A percentile compares a stretch with the other conserved stretches of the same genome.
phyloP scores from a whole-genome alignment of 192 early-diverging fungal genomes.

The Jimgerdemannia lactiflua region DNA sequence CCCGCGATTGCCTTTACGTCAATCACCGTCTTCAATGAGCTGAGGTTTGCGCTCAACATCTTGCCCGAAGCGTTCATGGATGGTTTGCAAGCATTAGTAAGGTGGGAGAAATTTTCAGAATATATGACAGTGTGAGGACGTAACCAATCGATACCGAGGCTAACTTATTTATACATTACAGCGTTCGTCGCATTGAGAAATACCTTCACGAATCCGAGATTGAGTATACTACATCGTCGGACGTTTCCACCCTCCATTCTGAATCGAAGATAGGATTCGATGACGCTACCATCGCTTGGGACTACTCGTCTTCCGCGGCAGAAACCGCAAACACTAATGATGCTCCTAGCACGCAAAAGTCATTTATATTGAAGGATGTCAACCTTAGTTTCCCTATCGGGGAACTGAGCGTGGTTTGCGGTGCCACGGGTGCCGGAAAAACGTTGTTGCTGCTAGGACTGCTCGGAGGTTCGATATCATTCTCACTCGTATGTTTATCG shows the following conservation, averaged over 20 bases:
- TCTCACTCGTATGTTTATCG: too few species aligned
- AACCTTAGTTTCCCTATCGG: constrained; percentile 41
- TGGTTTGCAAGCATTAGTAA: constrained; percentile 15
- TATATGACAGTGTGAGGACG: too few species aligned
- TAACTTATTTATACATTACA: not conserved
- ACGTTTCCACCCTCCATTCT: not conserved
- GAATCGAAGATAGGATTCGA: constrained; percentile 34
- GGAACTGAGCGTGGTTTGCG: constrained; percentile 53
- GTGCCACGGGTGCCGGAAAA: constrained; percentile 88
- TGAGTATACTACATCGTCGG: constrained; percentile 37
- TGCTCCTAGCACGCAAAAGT: constrained; percentile 10
- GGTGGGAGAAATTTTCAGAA: constrained; percentile 3
- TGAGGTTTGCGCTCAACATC: constrained; percentile 42
- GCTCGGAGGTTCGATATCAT: constrained; percentile 41
- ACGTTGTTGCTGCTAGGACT: constrained; percentile 76
- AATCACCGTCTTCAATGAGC: constrained; percentile 58
- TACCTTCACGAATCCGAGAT: constrained; percentile 80
- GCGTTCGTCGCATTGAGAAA: constrained; percentile 59
- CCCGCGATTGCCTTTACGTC: constrained; percentile 66
- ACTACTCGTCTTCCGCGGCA: not conserved
- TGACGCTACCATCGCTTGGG: constrained; percentile 49
- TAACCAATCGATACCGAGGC: too few species aligned
- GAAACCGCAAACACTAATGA: not conserved
- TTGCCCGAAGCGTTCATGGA: constrained; percentile 28
- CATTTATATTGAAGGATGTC: constrained; percentile 43